Conservation (phyloP, 2,329 filamentous ascomycete genomes). For the Alternaria brassicae region DNA sequence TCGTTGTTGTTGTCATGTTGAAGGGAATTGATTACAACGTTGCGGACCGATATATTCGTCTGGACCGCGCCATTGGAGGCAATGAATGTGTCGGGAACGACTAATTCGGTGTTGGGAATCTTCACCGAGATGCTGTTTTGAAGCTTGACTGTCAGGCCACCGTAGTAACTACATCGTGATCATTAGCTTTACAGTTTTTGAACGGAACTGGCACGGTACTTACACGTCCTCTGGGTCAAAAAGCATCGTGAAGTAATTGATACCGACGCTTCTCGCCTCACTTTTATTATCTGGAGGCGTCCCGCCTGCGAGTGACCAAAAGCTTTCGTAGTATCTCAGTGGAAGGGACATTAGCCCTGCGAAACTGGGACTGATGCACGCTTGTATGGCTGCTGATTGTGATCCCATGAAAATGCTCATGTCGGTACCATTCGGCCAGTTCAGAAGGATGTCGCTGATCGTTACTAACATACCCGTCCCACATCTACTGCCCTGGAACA, state of each 20-base stretch:
- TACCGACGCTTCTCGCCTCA: conserved; percentile 19
- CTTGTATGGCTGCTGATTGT: conserved; percentile 24
- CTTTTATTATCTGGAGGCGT: conserved; percentile 8
- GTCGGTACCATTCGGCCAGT: conserved; percentile 45
- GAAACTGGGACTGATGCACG: conserved; percentile 25
- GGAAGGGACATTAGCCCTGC: conserved; percentile 24
- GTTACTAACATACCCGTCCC: conserved; percentile 38
- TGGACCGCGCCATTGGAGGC: conserved; percentile 14
- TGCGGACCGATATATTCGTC: conserved; percentile 19
- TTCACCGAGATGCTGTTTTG: conserved; percentile 20
- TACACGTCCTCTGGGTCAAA: conserved; percentile 27
- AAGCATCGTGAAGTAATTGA: conserved; percentile 28
- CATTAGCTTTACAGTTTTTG: conserved; percentile 5
- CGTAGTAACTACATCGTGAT: conserved; percentile 22
- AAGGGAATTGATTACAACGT: conserved; percentile 25
- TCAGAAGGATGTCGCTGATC: conserved; percentile 42
- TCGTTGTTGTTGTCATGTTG: conserved; percentile 21
- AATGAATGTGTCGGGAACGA: conserved; percentile 22
- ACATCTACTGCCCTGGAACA: conserved; percentile 23
- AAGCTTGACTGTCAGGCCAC: conserved; percentile 25
- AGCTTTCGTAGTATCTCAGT: conserved; percentile 20
- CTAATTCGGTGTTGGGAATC: conserved; percentile 28
- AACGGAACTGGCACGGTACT: neutral
- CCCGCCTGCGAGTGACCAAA: conserved; percentile 22
- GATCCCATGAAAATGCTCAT: conserved; percentile 35